Conservation (phyloP, 1,139 yeast species). For the Kodamaea alishanica region DNA sequence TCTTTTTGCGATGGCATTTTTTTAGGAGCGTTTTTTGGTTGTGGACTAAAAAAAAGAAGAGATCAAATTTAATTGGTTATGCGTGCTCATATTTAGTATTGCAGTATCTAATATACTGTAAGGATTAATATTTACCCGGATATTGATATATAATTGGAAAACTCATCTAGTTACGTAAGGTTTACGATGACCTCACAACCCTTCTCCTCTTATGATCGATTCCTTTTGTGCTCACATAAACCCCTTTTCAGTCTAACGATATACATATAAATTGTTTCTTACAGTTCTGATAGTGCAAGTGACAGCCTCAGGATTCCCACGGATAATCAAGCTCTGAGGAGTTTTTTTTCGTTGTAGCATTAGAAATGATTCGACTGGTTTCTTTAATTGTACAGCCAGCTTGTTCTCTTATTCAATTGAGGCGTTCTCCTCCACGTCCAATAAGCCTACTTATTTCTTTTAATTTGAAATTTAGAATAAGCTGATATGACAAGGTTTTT, state of each 20-base stretch:
- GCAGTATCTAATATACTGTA: too few species aligned
- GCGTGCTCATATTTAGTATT: too few species aligned
- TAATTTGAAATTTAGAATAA: slow-evolving; percentile 8
- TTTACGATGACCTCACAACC: too few species aligned
- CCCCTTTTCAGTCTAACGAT: too few species aligned
- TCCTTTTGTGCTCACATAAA: too few species aligned
- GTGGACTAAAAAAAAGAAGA: not conserved
- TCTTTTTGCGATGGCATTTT: slow-evolving; percentile 4
- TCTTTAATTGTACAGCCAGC: slow-evolving; percentile 29
- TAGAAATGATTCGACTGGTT: slow-evolving; percentile 3
- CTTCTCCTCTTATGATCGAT: too few species aligned
- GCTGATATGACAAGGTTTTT: not conserved
- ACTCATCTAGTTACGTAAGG: too few species aligned
- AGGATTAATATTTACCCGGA: too few species aligned
- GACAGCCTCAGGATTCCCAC: slow-evolving; percentile 13
- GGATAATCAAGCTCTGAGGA: slow-evolving; percentile 13
- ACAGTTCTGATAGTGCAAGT: too few species aligned
- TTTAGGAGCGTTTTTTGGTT: not conserved
- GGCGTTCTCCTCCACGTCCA: slow-evolving; percentile 26
- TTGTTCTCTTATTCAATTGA: slow-evolving; percentile 23
- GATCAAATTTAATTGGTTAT: too few species aligned
- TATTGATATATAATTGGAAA: too few species aligned
- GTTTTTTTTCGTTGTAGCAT: slow-evolving; percentile 10
- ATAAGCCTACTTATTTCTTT: slow-evolving; percentile 28
- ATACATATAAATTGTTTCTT: too few species aligned